Base-by-base conservation (phyloP, 2,329 filamentous ascomycete species). In the Lasiodiplodia sp. region DNA sequence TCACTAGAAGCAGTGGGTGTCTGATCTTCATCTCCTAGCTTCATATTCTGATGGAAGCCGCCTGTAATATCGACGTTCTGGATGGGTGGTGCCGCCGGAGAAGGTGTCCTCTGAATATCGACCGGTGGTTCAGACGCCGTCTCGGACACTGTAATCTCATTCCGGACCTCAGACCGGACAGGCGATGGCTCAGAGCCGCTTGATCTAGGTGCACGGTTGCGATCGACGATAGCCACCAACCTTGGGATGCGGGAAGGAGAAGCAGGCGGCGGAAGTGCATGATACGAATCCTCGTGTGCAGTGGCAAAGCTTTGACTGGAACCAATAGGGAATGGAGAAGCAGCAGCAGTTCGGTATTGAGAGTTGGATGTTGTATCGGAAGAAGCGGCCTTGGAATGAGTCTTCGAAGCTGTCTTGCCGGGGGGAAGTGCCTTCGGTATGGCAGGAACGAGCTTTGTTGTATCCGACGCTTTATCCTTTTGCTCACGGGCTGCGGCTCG, bases 401-500 rank as follows among this genome's bases (percentile, higher is more conserved):
- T 25, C 16, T 56, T 66, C 34, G 14, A 8, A 18, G 31, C 44
- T 10, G 63, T 14, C 23, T 66, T 66, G 21, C 23, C 11, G n/a
- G 11, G 28, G 12, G 49, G 28, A 2, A 56, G 51, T 23, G 38
- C 31, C 63, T 66, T 52, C 7, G 60, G 60, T 21, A 64, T n/a
- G 4, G 28, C 60, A 2, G 60, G 60, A 21, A 64, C 18, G 31
- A 64, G 34, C 31, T 64, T 64, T 18, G 25, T 18, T 16, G 21
- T 37, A 25, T n/a, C 14, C 16, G 60, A 31, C 2, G 37, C 23
- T 12, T 49, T 68, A n/a, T 68, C 58, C 14, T 65, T 64, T 18
- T 55, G 34, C 31, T 68, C 67, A 10, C 67, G 58, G 31, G 23
- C 67, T 56, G 58, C 58, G 8, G 67, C 67, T 52, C 67, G 67